Conservation (phyloP, 768 basidiomycete genomes). For the Lactarius psammicola region DNA sequence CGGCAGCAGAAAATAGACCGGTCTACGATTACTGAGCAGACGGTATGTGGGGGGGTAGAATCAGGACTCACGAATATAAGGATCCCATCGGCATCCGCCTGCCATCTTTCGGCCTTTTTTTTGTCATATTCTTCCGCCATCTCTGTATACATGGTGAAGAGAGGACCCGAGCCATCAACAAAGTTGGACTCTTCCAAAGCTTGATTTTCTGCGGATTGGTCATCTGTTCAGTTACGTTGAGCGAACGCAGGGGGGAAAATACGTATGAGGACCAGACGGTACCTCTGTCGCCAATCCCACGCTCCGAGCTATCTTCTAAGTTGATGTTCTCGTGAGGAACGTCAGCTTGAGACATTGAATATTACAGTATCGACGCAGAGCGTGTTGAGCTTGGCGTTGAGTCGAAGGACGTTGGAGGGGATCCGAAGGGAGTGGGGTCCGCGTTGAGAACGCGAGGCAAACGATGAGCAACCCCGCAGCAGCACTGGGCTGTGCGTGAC, state of each 20-base stretch:
- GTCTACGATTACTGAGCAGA: background rate
- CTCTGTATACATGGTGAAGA: conserved; percentile 2
- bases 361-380: background rate
- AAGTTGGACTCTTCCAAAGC: background rate
- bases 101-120: background rate
- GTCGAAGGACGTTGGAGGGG: too few relatives aligned
- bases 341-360: background rate
- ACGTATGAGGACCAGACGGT: background rate
- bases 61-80: background rate
- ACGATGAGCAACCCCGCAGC: too few relatives aligned
- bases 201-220: background rate
- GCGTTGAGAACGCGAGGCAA: too few relatives aligned
- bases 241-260: too few relatives aligned
- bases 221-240: too few relatives aligned
- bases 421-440: too few relatives aligned
- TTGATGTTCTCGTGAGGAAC: background rate
- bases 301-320: background rate
- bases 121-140: background rate
- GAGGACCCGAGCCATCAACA: background rate
- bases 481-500: too few relatives aligned
- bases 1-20: background rate
- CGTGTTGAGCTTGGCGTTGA: too few relatives aligned
- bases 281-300: background rate
- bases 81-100: background rate
- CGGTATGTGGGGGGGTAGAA: background rate